These are phyloP conservation scores for Cyberlindnera amylophila DNA, from an alignment of 805 yeast species.

Conservation along the genomic window DNA sequence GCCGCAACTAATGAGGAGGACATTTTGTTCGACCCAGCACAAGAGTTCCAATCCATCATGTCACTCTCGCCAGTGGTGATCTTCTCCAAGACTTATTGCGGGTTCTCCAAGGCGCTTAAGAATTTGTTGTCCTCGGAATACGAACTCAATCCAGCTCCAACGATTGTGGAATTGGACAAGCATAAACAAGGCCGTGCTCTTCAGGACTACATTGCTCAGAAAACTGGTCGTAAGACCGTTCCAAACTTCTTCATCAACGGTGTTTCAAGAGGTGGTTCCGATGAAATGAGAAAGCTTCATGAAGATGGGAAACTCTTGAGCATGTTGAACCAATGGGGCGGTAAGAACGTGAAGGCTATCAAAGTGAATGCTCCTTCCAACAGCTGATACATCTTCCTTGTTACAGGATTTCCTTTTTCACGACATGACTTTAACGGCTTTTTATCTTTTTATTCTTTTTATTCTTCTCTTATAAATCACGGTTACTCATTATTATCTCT, in stretches of 20 bases:
- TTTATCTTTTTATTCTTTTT: no score
- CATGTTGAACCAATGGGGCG: slow-evolving; percentile 61
- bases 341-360: slow-evolving; percentile 43
- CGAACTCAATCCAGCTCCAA: slow-evolving; percentile 66
- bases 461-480: no score
- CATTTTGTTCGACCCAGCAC: slow-evolving; percentile 42
- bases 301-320: slow-evolving; percentile 49
- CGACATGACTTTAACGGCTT: no score
- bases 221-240: slow-evolving; percentile 81
- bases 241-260: slow-evolving; percentile 83
- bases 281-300: slow-evolving; percentile 69
- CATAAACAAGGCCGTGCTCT: slow-evolving; percentile 73
- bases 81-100: slow-evolving; percentile 58
- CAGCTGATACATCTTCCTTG: slow-evolving; percentile 4
- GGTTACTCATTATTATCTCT: no score
- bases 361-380: slow-evolving; percentile 58
- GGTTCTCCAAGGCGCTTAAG: slow-evolving; percentile 72
- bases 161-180: slow-evolving; percentile 76
- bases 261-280: slow-evolving; percentile 81
- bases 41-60: slow-evolving; percentile 54
- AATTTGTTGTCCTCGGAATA: slow-evolving; percentile 58
- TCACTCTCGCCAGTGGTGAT: slow-evolving; percentile 61
- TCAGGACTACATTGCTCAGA: slow-evolving; percentile 63
- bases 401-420: no score
- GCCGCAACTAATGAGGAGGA: slow-evolving; percentile 8